Base-by-base conservation (phyloP, 768 basidiomycete genomes). In the Kwoniella heveanensis region DNA sequence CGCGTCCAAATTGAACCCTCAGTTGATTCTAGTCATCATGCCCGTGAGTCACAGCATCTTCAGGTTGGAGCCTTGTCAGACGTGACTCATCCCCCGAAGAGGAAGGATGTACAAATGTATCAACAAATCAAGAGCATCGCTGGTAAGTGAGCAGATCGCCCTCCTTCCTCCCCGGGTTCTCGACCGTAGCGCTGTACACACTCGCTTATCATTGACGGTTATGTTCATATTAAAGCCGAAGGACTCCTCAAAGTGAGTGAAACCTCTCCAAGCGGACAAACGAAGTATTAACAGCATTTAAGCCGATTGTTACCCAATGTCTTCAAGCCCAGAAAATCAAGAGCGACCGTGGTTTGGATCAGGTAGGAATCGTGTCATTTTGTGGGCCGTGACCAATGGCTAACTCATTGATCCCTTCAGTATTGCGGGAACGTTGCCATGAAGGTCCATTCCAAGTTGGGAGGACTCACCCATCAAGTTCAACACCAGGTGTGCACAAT, bases 391-490 rank as follows among this genome's bases (percentile, higher is more conserved):
- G n/a, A n/a, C n/a, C n/a, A n/a, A n/a, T n/a, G n/a, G 32, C 32
- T 32, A 32, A 32, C 32, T 13, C 32, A 32, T 32, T 44, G 39
- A 17, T 7, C 39, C 4, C 12, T 13, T 21, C n/a, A 57, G 56
- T 61, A 53, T 47, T 62, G 60, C 15, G 67, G 66, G 19, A 74
- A 74, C 32, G 75, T 80, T 13, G 72, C 77, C 19, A 80, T 80
- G 79, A 80, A 80, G 55, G 62, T 78, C 37, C 71, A 75, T 58
- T 70, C 70, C 49, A 80, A 80, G 72, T 71, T 80, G 30, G 79
- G 79, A n/a, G 79, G 79, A 54, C 57, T 80, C 24, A 80, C 77
- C 8, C 77, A 78, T 56, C 44, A 62, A 25, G 68, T 77, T 5
- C 64, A 61, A 1, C 54, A 70, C 26, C 30, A 60, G 24, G 69